Percentiles rank a stretch among this genome's conserved stretches.
phyloP scores from a whole-genome alignment of 345 rosid genomes.

The Nephelium lappaceum region DNA sequence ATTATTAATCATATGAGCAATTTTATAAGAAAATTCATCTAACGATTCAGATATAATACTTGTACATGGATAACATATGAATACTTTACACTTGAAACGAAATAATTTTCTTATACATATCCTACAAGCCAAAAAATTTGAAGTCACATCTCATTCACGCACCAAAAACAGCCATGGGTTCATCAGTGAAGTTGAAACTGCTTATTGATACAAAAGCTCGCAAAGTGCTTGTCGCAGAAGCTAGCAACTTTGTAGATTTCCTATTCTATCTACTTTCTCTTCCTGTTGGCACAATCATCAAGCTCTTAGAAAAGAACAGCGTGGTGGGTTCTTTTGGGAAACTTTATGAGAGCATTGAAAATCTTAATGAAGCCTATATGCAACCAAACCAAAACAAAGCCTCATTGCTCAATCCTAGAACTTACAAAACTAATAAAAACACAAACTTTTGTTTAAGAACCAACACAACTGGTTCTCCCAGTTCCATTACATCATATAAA shows the following conservation, averaged over 20 bases:
- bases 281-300: constrained; percentile 23
- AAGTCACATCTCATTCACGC: too few relatives aligned
- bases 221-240: constrained; percentile 26
- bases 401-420: constrained; percentile 10
- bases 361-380: constrained; percentile 15
- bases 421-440: too few relatives aligned
- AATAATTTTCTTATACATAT: too few relatives aligned
- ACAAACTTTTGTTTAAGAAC: too few relatives aligned
- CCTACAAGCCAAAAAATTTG: too few relatives aligned
- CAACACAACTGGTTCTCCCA: too few relatives aligned
- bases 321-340: constrained; percentile 23
- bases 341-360: constrained; percentile 25
- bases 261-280: constrained; percentile 23
- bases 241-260: constrained; percentile 37
- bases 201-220: background rate
- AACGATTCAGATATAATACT: too few relatives aligned
- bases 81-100: too few relatives aligned
- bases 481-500: too few relatives aligned
- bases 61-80: too few relatives aligned
- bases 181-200: background rate
- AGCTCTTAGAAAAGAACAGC: background rate
- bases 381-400: constrained; percentile 18
- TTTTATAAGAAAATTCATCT: too few relatives aligned
- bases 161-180: background rate
- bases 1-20: too few relatives aligned